A percentile compares a stretch with the other conserved stretches of the same genome.
Conservation (phyloP, 1,284 basidiomycete genomes). For the Cutaneotrichosporon spelunceum region DNA sequence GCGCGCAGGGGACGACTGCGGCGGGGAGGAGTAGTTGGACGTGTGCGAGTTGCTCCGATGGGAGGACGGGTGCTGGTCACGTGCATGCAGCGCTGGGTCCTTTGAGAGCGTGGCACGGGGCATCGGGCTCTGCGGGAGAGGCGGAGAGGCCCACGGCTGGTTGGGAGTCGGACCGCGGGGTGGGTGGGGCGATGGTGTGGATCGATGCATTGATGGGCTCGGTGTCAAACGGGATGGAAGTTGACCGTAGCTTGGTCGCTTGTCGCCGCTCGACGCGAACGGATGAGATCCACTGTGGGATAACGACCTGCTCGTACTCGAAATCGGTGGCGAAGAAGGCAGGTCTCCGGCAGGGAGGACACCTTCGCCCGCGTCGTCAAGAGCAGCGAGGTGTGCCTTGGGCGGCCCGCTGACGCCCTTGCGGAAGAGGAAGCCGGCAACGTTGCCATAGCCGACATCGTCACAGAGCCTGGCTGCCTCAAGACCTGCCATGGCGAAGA, state of each 20-base stretch:
- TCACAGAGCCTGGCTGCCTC: conserved; percentile 70
- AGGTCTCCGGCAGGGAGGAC: background rate
- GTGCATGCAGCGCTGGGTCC: background rate
- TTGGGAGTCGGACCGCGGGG: background rate
- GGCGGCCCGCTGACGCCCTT: conserved; percentile 70
- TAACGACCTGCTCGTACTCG: background rate
- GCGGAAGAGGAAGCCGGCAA: conserved; percentile 84
- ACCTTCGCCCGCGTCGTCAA: conserved; percentile 35
- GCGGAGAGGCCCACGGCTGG: background rate
- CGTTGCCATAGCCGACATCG: conserved; percentile 85
- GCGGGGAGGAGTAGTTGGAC: background rate
- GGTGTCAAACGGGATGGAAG: background rate
- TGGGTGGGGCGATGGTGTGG: background rate
- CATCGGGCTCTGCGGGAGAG: background rate
- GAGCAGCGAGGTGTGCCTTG: conserved; percentile 51
- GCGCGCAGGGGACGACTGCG: background rate
- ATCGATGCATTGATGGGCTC: background rate
- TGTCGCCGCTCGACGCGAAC: background rate
- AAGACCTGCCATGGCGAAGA: conserved; percentile 73
- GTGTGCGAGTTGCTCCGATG: background rate
- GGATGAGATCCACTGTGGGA: background rate
- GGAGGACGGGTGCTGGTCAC: background rate
- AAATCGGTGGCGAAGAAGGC: background rate
- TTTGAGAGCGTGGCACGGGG: background rate
- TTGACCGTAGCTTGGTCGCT: background rate